Percentiles rank a stretch among this genome's conserved stretches.
These are phyloP conservation scores for Epichloe glyceriae DNA, from an alignment of 2,329 filamentous ascomycete species.

Conservation along the genomic window DNA sequence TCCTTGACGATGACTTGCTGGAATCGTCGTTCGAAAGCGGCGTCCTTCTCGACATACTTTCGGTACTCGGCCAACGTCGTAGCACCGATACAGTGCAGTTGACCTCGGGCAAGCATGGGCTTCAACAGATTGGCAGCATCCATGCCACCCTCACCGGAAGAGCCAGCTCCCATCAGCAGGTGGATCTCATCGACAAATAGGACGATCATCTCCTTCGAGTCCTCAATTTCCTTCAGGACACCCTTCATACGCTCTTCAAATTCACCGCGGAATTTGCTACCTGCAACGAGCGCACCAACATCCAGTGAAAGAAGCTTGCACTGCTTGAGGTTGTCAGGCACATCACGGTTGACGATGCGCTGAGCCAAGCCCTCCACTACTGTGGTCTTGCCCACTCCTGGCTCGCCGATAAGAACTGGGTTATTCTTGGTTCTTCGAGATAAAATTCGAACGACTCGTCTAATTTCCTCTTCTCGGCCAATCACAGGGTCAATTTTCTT, in stretches of 20 bases:
- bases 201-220: constrained; percentile 92
- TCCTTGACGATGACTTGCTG: constrained; percentile 98
- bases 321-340: constrained; percentile 85
- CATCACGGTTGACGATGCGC: constrained; percentile 91
- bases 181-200: constrained; percentile 99
- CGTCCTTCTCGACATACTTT: constrained; percentile 98
- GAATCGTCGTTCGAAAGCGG: constrained; percentile 95
- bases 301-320: constrained; percentile 93
- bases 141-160: constrained; percentile 94
- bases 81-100: constrained; percentile 94
- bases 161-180: constrained; percentile 91
- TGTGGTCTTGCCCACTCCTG: constrained; percentile 96
- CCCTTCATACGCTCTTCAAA: constrained; percentile 99
- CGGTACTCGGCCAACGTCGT: constrained; percentile 92
- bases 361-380: constrained; percentile 93
- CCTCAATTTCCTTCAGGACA: constrained; percentile 89
- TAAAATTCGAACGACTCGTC: constrained; percentile 80
- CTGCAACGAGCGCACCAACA: constrained; percentile 86
- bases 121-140: constrained; percentile 96
- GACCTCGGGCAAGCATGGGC: constrained; percentile 92
- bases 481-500: constrained; percentile 98
- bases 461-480: constrained; percentile 89
- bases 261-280: constrained; percentile 96
- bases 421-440: constrained; percentile 97
- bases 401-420: constrained; percentile 92